Percentiles rank a stretch among this genome's conserved stretches.
These are phyloP conservation scores for Coemansia sp. DNA, from an alignment of 192 early-diverging fungal genomes.

Conservation along the genomic window DNA sequence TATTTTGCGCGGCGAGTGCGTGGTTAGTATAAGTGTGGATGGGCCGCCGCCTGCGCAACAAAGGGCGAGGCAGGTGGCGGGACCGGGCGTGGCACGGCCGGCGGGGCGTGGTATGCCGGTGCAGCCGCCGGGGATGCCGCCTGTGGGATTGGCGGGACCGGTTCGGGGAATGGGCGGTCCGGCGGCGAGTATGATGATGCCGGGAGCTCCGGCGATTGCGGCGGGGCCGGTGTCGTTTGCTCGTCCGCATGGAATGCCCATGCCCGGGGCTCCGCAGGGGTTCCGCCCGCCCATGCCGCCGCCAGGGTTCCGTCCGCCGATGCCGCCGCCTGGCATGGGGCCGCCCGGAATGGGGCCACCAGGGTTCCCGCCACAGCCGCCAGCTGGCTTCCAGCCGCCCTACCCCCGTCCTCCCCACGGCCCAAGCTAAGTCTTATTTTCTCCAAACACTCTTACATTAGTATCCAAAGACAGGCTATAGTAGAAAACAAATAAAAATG, in stretches of 20 bases:
- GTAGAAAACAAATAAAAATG: not conserved
- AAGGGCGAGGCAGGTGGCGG: conserved; percentile 46
- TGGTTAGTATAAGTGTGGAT: conserved; percentile 89
- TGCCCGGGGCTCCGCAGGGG: conserved; percentile 56
- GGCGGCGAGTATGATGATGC: conserved; percentile 85
- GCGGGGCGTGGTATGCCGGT: conserved; percentile 77
- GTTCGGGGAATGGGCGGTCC: conserved; percentile 97
- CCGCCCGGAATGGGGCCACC: conserved; percentile 63
- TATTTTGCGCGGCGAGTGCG: conserved; percentile 89
- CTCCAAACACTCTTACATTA: too few species aligned
- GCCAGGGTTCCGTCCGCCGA: conserved; percentile 62
- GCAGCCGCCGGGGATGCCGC: conserved; percentile 51
- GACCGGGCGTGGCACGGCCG: conserved; percentile 79
- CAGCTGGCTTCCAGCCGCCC: conserved; percentile 49
- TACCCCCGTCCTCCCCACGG: conserved; percentile 24
- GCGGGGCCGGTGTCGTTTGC: conserved; percentile 70
- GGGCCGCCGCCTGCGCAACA: conserved; percentile 76
- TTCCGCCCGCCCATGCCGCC: conserved; percentile 58
- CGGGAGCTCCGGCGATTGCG: conserved; percentile 61
- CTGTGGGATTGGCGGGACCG: conserved; percentile 77
- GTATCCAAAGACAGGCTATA: not conserved
- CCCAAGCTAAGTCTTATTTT: not conserved
- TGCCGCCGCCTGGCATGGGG: conserved; percentile 58
- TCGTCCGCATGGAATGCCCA: conserved; percentile 68
- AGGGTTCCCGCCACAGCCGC: conserved; percentile 34